Evolutionary conservation across 768 basidiomycete species (phyloP), one percentile per base, ranked within the genome.

Genomic region (Candolleomyces eurysporus): DNA sequence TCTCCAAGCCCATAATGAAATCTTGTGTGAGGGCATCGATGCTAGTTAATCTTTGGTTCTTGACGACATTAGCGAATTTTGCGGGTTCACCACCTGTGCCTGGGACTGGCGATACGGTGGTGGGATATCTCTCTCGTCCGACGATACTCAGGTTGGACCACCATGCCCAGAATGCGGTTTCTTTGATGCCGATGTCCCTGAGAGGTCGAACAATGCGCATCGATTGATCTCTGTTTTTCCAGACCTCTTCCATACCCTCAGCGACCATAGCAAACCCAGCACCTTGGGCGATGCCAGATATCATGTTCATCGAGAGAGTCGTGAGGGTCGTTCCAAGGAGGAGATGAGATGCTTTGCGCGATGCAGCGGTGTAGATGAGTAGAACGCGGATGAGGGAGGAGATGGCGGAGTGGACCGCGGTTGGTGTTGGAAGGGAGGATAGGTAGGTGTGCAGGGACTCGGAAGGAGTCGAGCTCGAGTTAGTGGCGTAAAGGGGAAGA

Each of bases 251-350:
- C 19, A 82, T 77, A 65, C 91, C 88, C 67, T 90, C 86, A 13
- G 75, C 79, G 13, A 93, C 80, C 54, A 56, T 6, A 3, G 82
- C 78, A 71, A 87, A 91, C 0, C 92, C 92, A 3, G 86, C 85
- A 13, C 92, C 92, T 69, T 90, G 88, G 0, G 89, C 81, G 48
- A 94, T 85, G 11, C 82, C 84, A 3, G 90, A 86, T 60, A 93
- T 88, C 21, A 93, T 74, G 21, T 84, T 83, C 36, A 93, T 81
- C 0, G 92, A 91, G 0, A 94, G 76, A 0, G 87, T 85, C 1
- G 92, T 93, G n/a, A 92, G 75, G 2, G 86, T 88, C 14, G 91
- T 89, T 63, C 92, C 92, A 13, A 93, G 80, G 14, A 93, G 77
- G 16, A 94, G 77, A 69, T 94, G 91, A 0, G 92, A 92, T n/a